phyloP scores from a whole-genome alignment of 2,329 filamentous ascomycete species.

The Aspergillus aculeatus region DNA sequence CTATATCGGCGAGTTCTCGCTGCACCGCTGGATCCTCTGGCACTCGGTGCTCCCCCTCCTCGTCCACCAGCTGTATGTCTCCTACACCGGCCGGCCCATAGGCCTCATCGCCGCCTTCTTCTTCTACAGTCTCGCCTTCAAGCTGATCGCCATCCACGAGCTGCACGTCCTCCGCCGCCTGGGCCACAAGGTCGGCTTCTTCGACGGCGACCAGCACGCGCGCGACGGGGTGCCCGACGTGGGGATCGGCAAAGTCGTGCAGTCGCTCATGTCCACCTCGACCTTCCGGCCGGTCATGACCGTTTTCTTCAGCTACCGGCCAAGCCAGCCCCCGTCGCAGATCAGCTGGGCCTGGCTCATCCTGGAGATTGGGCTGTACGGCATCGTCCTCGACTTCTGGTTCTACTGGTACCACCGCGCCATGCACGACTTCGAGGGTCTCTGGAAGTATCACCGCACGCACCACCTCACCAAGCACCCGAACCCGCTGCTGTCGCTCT shows the following conservation, averaged over 20 bases:
- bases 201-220: slow-evolving; percentile 47
- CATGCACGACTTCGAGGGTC: slow-evolving; percentile 42
- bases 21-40: slow-evolving; percentile 42
- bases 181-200: slow-evolving; percentile 41
- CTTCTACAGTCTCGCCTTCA: slow-evolving; percentile 43
- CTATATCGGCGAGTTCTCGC: slow-evolving; percentile 36
- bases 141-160: slow-evolving; percentile 42
- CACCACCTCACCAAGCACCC: slow-evolving; percentile 50
- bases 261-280: slow-evolving; percentile 35
- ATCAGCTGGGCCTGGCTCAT: slow-evolving; percentile 39
- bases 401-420: slow-evolving; percentile 41
- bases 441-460: slow-evolving; percentile 48
- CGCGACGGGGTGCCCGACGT: slow-evolving; percentile 46
- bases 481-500: slow-evolving; percentile 43
- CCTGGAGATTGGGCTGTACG: slow-evolving; percentile 43
- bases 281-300: slow-evolving; percentile 36
- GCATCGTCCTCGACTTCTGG: slow-evolving; percentile 47
- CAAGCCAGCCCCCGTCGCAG: slow-evolving; percentile 21
- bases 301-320: slow-evolving; percentile 33
- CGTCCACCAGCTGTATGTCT: slow-evolving; percentile 38
- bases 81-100: slow-evolving; percentile 32
- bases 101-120: slow-evolving; percentile 31
- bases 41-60: slow-evolving; percentile 40
- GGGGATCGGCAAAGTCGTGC: slow-evolving; percentile 35
- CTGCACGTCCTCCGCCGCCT: slow-evolving; percentile 40